Conservation (phyloP, 805 yeast genomes). For the Yamadazyma ubonensis region DNA sequence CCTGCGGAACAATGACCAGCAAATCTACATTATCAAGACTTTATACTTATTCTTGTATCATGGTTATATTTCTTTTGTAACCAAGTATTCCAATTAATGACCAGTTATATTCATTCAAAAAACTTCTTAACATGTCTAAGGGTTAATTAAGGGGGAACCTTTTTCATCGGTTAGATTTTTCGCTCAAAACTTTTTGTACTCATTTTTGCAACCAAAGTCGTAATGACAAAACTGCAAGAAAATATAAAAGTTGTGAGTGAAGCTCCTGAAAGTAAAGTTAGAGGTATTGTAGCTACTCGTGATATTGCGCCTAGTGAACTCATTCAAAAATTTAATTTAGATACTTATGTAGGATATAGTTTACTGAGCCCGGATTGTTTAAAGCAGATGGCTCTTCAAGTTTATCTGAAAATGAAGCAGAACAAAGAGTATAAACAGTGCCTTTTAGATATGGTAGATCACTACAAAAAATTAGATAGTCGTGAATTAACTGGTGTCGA, state of each 20-base stretch:
- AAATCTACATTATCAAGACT: no score
- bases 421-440: not conserved
- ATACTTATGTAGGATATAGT: not conserved
- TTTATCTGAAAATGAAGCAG: not conserved
- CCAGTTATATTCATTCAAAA: no score
- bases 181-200: no score
- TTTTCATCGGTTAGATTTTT: no score
- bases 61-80: no score
- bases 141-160: no score
- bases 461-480: not conserved
- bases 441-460: conserved; percentile 1
- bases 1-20: no score
- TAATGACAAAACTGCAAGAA: not conserved
- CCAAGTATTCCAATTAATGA: no score
- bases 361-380: not conserved
- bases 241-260: not conserved
- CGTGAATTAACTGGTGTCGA: not conserved
- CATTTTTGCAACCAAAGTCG: conserved; percentile 3
- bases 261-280: conserved; percentile 1
- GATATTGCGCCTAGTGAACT: not conserved
- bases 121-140: no score
- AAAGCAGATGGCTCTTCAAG: not conserved
- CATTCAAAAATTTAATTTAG: not conserved
- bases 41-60: no score
- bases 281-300: not conserved